A percentile compares a stretch with the other conserved stretches of the same genome.
Conservation (phyloP, 2,329 filamentous ascomycete species). For the Ophiostoma perfectum region DNA sequence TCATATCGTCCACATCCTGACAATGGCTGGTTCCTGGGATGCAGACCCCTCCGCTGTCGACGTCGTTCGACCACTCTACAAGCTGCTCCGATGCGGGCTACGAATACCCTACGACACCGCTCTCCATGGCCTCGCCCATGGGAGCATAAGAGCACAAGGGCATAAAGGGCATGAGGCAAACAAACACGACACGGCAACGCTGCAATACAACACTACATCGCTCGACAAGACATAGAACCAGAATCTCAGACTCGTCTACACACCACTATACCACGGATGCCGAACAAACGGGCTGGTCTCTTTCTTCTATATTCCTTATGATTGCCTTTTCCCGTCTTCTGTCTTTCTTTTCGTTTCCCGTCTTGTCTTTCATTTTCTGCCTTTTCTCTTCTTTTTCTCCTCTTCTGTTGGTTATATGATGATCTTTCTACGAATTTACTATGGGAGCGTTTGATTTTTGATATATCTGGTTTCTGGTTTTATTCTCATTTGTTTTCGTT, state of each 20-base stretch:
- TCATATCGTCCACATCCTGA: slow-evolving; percentile 6
- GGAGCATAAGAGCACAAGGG: not conserved
- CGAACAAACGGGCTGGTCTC: slow-evolving; percentile 19
- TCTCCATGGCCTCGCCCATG: slow-evolving; percentile 67
- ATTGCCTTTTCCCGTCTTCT: not conserved
- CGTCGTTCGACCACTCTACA: slow-evolving; percentile 64
- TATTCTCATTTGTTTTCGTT: not conserved
- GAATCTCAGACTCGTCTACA: slow-evolving; percentile 1
- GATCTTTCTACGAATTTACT: slow-evolving; percentile 1
- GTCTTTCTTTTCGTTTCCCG: not conserved
- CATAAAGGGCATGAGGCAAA: too few species aligned
- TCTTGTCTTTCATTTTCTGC: not conserved
- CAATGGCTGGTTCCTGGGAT: slow-evolving; percentile 8
- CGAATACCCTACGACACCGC: slow-evolving; percentile 63
- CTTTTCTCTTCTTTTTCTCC: not conserved
- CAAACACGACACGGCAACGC: not conserved
- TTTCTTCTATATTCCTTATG: not conserved
- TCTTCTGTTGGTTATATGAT: not conserved
- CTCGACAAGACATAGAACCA: slow-evolving; percentile 1
- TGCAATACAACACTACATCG: not conserved
- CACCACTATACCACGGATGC: not conserved
- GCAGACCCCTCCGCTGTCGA: slow-evolving; percentile 71
- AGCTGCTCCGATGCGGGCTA: slow-evolving; percentile 55
- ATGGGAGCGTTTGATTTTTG: too few species aligned
- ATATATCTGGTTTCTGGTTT: not conserved